These are phyloP conservation scores for Backusella westeae DNA, from an alignment of 192 early-diverging fungal species.

Conservation along the genomic window DNA sequence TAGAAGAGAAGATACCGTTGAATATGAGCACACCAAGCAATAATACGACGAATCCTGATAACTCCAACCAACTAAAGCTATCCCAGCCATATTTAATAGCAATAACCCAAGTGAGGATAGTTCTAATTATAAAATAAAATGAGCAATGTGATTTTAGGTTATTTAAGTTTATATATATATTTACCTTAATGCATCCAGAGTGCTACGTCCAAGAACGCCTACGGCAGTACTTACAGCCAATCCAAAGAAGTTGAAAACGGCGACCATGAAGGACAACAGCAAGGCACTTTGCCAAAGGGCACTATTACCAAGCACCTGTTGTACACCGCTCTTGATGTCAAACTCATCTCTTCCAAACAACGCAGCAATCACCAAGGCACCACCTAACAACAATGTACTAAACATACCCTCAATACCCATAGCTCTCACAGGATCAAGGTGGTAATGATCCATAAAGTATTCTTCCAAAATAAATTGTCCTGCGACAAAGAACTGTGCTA, in stretches of 20 bases:
- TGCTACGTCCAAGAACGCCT: slow-evolving; percentile 22
- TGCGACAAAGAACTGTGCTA: slow-evolving; percentile 22
- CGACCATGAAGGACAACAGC: slow-evolving; percentile 21
- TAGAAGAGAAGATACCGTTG: slow-evolving; percentile 24
- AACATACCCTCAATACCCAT: slow-evolving; percentile 33
- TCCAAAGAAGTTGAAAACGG: slow-evolving; percentile 32
- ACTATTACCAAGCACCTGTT: neutral
- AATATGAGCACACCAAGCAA: slow-evolving; percentile 25
- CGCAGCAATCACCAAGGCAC: slow-evolving; percentile 1
- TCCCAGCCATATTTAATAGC: slow-evolving; percentile 28
- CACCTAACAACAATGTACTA: slow-evolving; percentile 18
- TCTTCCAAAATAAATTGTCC: slow-evolving; percentile 28
- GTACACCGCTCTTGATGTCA: slow-evolving; percentile 16
- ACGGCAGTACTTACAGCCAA: slow-evolving; percentile 21
- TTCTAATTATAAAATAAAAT: slow-evolving; percentile 19
- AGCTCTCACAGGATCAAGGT: slow-evolving; percentile 25
- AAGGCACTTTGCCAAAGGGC: slow-evolving; percentile 23
- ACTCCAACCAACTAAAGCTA: slow-evolving; percentile 22
- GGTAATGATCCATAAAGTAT: slow-evolving; percentile 26
- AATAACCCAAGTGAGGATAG: slow-evolving; percentile 20
- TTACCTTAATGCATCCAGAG: slow-evolving; percentile 27
- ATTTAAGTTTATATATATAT: neutral
- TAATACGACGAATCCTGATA: slow-evolving; percentile 24
- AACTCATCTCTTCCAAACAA: slow-evolving; percentile 4
- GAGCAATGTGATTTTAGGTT: neutral